phyloP scores from a whole-genome alignment of 352 stramenopile species.

The Pilasporangium apinafurcum region DNA sequence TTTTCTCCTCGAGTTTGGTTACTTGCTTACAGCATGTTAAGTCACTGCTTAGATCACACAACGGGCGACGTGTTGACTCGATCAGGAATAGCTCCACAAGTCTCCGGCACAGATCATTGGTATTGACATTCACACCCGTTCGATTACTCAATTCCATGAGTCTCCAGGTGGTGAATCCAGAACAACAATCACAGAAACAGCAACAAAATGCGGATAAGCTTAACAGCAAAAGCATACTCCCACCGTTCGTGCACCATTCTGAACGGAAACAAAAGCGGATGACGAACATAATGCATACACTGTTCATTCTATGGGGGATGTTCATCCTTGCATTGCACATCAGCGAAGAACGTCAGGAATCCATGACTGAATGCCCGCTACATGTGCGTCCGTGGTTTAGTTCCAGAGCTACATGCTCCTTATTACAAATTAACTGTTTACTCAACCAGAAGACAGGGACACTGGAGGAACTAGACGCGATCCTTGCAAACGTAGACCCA shows the following conservation, averaged over 20 bases:
- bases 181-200: no score
- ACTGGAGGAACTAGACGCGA: conserved; percentile 4
- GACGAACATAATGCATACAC: background rate
- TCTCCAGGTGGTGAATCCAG: background rate
- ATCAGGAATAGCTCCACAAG: background rate
- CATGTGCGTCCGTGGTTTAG: conserved; percentile 21
- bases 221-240: background rate
- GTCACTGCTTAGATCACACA: conserved; percentile 4
- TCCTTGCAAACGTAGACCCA: conserved; percentile 14
- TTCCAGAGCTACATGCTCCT: conserved; percentile 11
- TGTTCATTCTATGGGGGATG: conserved; percentile 15
- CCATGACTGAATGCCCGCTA: conserved; percentile 11
- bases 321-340: conserved; percentile 14
- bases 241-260: background rate
- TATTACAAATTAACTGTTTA: conserved; percentile 17
- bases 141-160: background rate
- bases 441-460: conserved; percentile 2
- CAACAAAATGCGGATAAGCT: background rate
- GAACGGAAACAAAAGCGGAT: background rate
- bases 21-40: conserved; percentile 24
- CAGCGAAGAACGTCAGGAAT: background rate
- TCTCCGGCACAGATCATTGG: background rate
- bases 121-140: background rate
- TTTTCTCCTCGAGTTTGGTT: conserved; percentile 32
- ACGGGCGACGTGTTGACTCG: background rate